Conservation (phyloP, 495 filamentous ascomycete genomes). For the Trichoderma gamsii region DNA sequence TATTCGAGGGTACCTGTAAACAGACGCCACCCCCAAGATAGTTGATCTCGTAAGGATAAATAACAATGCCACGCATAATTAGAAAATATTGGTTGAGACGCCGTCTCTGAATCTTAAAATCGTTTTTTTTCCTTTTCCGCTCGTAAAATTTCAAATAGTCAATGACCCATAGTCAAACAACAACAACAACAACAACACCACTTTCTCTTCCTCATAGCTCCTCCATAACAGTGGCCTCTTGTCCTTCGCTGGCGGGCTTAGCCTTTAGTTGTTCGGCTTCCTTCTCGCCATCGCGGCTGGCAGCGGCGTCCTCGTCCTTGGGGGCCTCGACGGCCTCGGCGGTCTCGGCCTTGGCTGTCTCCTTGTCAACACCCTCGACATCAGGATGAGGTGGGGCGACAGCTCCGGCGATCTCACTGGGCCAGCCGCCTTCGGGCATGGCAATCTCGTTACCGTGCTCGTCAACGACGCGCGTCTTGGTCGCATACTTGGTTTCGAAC, state of each 20-base stretch:
- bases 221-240: constrained; percentile 48
- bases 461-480: constrained; percentile 78
- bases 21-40: neutral
- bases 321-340: constrained; percentile 30
- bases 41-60: neutral
- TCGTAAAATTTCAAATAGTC: neutral
- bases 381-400: constrained; percentile 81
- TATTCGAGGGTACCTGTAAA: neutral
- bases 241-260: constrained; percentile 71
- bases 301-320: constrained; percentile 45
- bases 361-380: constrained; percentile 65
- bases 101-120: neutral
- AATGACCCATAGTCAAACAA: constrained; percentile 17
- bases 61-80: neutral
- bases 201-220: constrained; percentile 3
- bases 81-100: neutral
- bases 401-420: constrained; percentile 19
- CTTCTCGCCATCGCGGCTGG: constrained; percentile 58
- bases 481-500: constrained; percentile 92
- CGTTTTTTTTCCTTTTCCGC: neutral
- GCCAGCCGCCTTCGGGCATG: constrained; percentile 31
- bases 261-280: constrained; percentile 52
- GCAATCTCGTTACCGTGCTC: constrained; percentile 62
- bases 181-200: constrained; percentile 14
- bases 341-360: constrained; percentile 44